Evolutionary conservation across 805 yeast genomes (phyloP), one percentile per base, ranked within the genome.

Genomic region (Metschnikowia similis): DNA sequence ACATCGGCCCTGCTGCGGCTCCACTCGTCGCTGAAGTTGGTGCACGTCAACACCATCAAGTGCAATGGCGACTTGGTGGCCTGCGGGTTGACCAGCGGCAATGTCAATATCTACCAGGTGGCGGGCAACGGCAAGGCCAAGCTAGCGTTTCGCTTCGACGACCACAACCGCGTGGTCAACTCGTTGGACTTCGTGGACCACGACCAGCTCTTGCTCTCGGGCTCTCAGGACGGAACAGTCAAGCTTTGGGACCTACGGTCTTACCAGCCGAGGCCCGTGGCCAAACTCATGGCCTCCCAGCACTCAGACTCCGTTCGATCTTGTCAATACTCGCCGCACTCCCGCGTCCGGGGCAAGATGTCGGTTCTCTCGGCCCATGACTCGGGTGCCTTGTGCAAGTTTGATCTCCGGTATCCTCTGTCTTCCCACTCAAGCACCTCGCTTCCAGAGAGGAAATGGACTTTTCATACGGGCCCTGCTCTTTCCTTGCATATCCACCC

Each of bases 391-490:
- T 75, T 92, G n/a, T 82, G 87, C 57, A 82, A 85, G 56, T 91
- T 88, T 82, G 99, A 94, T 67, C 59, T 88, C n/a, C 76, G 98
- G 49, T 56, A 53, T 38, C 56, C 58, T 13, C 43, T 47, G 26
- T 45, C 60, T 2, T 54, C 55, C 13, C 77, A 79, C 35, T 6
- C 40, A 17, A 35, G 31, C 30, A 8, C 45, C n/a, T 42, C 49
- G 14, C 51, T 56, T 8, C 84, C 92, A 4, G 97, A 92, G 58
- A 73, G 84, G 46, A 82, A 84, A 51, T 77, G 94, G 63, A 87
- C 85, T 59, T 95, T 96, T 3, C 98, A 92, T 63, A 80, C 89
- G 2, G 96, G 96, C 0, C 96, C 96, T 2, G 98, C 96, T 0
- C 71, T 91, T 14, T 81, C 95, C 4, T 66, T 94, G 4, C 90